A percentile compares a stretch with the other conserved stretches of the same genome.
Evolutionary conservation across 2,329 filamentous ascomycete species (phyloP).

Genomic region (Fusarium staphyleae): DNA sequence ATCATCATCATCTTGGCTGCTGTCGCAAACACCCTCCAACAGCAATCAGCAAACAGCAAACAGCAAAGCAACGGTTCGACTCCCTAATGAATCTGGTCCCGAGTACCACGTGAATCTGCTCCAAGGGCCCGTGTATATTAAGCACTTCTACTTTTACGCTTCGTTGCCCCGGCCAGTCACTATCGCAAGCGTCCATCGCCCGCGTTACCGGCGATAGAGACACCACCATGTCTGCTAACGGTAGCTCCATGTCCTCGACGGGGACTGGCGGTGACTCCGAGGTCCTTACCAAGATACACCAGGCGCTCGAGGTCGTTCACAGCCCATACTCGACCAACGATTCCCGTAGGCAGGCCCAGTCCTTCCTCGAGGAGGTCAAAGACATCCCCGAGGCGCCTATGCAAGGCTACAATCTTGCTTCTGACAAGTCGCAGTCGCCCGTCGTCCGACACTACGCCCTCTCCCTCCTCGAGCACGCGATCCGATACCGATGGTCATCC

Average conservation of each 20-base stretch:
- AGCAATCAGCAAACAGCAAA: conserved; percentile 20
- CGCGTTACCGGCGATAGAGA: conserved; percentile 14
- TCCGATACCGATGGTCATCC: conserved; percentile 83
- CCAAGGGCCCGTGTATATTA: conserved; percentile 33
- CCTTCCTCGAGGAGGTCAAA: conserved; percentile 88
- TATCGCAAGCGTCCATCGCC: conserved; percentile 18
- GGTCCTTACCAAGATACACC: conserved; percentile 73
- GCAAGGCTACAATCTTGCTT: conserved; percentile 84
- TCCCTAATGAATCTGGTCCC: conserved; percentile 32
- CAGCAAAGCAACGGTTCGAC: conserved; percentile 5
- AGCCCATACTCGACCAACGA: conserved; percentile 81
- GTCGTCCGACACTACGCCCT: conserved; percentile 93
- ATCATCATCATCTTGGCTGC: conserved; percentile 9
- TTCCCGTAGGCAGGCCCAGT: conserved; percentile 80
- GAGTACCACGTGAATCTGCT: conserved; percentile 19
- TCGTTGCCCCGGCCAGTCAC: conserved; percentile 16
- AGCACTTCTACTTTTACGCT: conserved; percentile 25
- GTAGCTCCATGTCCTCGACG: conserved; percentile 42
- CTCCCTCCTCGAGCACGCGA: conserved; percentile 87
- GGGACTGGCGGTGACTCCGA: conserved; percentile 51
- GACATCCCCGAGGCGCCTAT: conserved; percentile 78
- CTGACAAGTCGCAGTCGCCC: conserved; percentile 75
- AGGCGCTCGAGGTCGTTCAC: conserved; percentile 89
- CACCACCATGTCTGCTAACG: conserved; percentile 49
- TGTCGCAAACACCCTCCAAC: conserved; percentile 27